phyloP scores from a whole-genome alignment of 805 yeast species.

The Geotrichum ghanense region DNA sequence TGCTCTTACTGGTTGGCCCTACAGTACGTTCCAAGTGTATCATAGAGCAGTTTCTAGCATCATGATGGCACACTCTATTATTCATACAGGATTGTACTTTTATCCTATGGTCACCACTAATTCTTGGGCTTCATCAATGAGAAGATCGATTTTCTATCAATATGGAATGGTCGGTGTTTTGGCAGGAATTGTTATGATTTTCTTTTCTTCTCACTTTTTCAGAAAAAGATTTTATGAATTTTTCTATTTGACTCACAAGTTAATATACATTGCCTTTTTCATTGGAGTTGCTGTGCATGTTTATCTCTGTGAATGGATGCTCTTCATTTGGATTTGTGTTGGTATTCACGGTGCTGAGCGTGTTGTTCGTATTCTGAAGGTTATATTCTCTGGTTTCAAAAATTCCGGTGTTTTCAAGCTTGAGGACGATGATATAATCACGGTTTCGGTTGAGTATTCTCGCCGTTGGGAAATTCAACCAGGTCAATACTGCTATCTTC shows the following conservation, averaged over 20 bases:
- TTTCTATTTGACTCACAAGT: constrained; percentile 47
- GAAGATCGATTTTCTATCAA: constrained; percentile 11
- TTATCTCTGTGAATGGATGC: constrained; percentile 30
- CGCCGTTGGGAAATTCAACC: constrained; percentile 38
- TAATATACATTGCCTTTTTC: constrained; percentile 42
- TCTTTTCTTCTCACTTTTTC: constrained; percentile 40
- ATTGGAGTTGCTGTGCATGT: constrained; percentile 51
- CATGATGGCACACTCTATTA: too few species aligned
- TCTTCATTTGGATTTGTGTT: constrained; percentile 40
- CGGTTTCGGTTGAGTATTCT: constrained; percentile 28
- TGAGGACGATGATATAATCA: constrained; percentile 13
- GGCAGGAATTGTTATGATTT: constrained; percentile 31
- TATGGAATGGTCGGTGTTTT: constrained; percentile 36
- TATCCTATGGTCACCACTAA: constrained; percentile 25
- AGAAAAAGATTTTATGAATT: constrained; percentile 48
- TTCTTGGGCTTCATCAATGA: constrained; percentile 10
- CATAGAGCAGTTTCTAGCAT: too few species aligned
- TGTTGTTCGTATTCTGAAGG: constrained; percentile 40
- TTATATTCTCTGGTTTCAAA: constrained; percentile 43
- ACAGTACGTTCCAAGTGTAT: too few species aligned
- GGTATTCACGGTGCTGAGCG: constrained; percentile 68
- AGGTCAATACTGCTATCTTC: constrained; percentile 45
- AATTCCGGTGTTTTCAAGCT: constrained; percentile 14
- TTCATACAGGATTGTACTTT: constrained; percentile 28
- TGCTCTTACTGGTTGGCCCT: too few species aligned